phyloP scores from a whole-genome alignment of 257 asterid species.

The Echites panduratus region DNA sequence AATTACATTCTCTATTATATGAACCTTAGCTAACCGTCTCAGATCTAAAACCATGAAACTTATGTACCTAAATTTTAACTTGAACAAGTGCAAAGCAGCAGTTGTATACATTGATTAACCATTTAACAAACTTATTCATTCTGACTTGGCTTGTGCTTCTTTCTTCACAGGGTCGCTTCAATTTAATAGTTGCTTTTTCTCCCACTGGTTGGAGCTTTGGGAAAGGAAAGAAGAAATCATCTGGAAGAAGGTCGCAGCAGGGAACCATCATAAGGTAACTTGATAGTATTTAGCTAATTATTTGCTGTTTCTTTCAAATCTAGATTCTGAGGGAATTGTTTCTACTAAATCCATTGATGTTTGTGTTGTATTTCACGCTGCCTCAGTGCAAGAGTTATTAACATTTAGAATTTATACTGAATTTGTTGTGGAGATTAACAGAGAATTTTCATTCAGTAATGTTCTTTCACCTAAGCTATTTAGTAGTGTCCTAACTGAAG shows the following conservation, averaged over 20 bases:
- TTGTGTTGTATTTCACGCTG: no score
- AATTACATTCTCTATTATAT: no score
- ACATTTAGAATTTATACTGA: no score
- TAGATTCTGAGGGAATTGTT: not conserved
- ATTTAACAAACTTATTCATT: not conserved
- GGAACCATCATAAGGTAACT: conserved; percentile 87
- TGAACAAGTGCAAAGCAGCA: not conserved
- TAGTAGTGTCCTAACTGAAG: no score
- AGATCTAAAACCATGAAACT: not conserved
- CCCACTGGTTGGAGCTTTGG: conserved; percentile 97
- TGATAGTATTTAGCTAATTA: not conserved
- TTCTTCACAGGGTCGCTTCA: conserved; percentile 71
- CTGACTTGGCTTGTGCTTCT: not conserved
- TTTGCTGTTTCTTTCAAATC: not conserved
- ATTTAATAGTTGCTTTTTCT: conserved; percentile 72
- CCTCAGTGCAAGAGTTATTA: not conserved
- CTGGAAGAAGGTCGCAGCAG: conserved; percentile 90
- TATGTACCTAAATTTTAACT: not conserved
- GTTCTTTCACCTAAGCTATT: not conserved
- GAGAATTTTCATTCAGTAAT: not conserved
- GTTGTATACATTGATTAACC: not conserved
- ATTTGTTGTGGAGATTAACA: not conserved
- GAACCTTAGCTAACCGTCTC: not conserved
- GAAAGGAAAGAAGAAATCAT: conserved; percentile 73
- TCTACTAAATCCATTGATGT: not conserved